Evolutionary conservation across 2,329 filamentous ascomycete genomes (phyloP), one percentile per base, ranked within the genome.

Genomic region (Fusarium neocosmosporiellum): DNA sequence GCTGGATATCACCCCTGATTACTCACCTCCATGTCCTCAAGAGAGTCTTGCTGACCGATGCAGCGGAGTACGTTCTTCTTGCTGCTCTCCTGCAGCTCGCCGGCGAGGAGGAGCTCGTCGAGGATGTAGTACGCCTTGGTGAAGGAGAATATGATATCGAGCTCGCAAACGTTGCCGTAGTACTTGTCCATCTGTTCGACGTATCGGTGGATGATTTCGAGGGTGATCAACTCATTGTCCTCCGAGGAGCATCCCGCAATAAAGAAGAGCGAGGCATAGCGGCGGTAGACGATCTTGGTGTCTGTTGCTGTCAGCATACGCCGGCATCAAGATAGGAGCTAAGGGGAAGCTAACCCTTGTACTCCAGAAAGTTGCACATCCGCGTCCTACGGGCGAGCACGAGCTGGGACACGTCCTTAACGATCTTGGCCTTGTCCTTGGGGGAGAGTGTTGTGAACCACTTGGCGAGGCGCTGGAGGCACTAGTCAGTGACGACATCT

Each of bases 181-280:
- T 99, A 99, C 84, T 99, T 99, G 88, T 99, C 96, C 96, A 99
- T 99, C 86, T 99, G 96, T 84, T 99, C 96, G 81, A 99, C 96
- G 83, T 99, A 99, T 84, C 96, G 94, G 84, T 99, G 96, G 79
- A 99, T 97, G 81, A 99, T 95, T 84, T 99, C 96, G 81, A 99
- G 94, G 27, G 94, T 98, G 82, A 98, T 98, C 80, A 99, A 87
- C 82, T 99, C 96, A 84, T 99, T 99, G 84, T 99, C 96, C 72
- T 94, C 95, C n/a, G 95, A 95, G 62, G 95, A 92, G 86, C 95
- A 98, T 78, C 96, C 96, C 79, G 96, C 95, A 83, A 99, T 99
- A 88, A 99, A 99, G 88, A 98, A 99, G 71, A 99, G 92, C 67
- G 96, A 98, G 70, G 96, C 96, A 84, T 99, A 99, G 82, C 96